These are phyloP conservation scores for Backusella liffmaniae DNA, from an alignment of 192 early-diverging fungal genomes.

Conservation along the genomic window DNA sequence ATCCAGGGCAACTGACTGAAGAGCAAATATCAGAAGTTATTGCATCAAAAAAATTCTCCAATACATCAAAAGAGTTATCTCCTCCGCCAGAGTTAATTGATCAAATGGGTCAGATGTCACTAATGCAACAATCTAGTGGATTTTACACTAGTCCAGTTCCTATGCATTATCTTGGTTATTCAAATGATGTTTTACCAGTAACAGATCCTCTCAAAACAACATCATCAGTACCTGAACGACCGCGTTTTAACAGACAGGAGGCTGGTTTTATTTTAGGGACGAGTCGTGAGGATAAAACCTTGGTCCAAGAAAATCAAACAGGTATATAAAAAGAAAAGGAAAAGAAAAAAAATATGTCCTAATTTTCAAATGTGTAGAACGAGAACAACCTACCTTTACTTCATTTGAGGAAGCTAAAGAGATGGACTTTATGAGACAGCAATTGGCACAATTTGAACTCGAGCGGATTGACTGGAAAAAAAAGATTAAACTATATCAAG, in stretches of 20 bases:
- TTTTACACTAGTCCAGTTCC: not conserved
- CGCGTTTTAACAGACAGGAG: not conserved
- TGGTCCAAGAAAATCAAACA: not conserved
- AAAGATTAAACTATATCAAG: not conserved
- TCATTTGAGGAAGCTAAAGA: not conserved
- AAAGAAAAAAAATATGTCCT: not conserved
- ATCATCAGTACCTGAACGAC: not conserved
- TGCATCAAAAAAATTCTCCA: not conserved
- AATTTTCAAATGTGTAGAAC: not conserved
- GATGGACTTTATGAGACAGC: not conserved
- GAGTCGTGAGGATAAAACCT: constrained; percentile 1
- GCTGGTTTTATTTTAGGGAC: not conserved
- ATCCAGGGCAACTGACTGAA: not conserved
- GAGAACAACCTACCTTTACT: not conserved
- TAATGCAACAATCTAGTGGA: not conserved
- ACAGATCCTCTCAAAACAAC: not conserved
- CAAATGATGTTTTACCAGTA: not conserved
- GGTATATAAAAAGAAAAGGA: not conserved
- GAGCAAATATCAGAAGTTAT: not conserved
- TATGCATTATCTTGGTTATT: not conserved
- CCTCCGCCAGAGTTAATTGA: not conserved
- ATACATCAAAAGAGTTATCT: not conserved
- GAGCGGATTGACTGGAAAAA: not conserved
- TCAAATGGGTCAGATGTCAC: not conserved
- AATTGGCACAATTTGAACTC: not conserved